A percentile compares a stretch with the other conserved stretches of the same genome.
Evolutionary conservation across 495 filamentous ascomycete species (phyloP).

Genomic region (Melanomma pulvis-pyrius): DNA sequence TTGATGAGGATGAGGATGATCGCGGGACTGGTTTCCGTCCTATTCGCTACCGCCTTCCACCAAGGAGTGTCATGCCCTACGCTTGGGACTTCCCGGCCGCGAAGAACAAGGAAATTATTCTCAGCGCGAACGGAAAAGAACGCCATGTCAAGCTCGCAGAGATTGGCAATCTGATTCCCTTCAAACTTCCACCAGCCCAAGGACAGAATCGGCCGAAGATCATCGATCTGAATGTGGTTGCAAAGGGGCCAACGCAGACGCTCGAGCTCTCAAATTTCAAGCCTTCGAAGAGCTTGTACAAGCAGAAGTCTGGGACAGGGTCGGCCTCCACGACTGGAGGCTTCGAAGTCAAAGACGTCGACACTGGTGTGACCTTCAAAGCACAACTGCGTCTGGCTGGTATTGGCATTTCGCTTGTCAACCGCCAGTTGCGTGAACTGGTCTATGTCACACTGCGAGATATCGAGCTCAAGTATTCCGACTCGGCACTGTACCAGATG

Average conservation of each 20-base stretch:
- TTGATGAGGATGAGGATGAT: constrained; percentile 84
- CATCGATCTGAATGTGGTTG: constrained; percentile 93
- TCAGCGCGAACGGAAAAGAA: constrained; percentile 77
- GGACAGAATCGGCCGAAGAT: constrained; percentile 68
- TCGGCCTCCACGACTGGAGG: constrained; percentile 66
- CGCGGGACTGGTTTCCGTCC: constrained; percentile 79
- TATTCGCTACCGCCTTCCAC: constrained; percentile 88
- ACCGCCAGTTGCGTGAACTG: constrained; percentile 85
- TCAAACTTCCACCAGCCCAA: constrained; percentile 70
- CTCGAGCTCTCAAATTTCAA: constrained; percentile 94
- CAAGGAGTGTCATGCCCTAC: constrained; percentile 98
- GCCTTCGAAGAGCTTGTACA: constrained; percentile 90
- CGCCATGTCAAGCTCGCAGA: constrained; percentile 91
- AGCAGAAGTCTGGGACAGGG: constrained; percentile 65
- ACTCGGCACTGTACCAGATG: constrained; percentile 91
- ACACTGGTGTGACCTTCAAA: constrained; percentile 83
- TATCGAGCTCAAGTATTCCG: constrained; percentile 85
- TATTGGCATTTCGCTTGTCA: constrained; percentile 91
- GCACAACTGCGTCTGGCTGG: constrained; percentile 86
- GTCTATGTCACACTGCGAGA: constrained; percentile 94
- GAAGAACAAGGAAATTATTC: constrained; percentile 89
- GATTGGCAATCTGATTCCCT: constrained; percentile 90
- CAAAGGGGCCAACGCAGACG: constrained; percentile 93
- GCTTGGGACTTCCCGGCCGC: constrained; percentile 98
- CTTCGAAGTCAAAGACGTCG: constrained; percentile 91